These are phyloP conservation scores for Grigorovia jiainica DNA, from an alignment of 805 yeast species.

Conservation along the genomic window DNA sequence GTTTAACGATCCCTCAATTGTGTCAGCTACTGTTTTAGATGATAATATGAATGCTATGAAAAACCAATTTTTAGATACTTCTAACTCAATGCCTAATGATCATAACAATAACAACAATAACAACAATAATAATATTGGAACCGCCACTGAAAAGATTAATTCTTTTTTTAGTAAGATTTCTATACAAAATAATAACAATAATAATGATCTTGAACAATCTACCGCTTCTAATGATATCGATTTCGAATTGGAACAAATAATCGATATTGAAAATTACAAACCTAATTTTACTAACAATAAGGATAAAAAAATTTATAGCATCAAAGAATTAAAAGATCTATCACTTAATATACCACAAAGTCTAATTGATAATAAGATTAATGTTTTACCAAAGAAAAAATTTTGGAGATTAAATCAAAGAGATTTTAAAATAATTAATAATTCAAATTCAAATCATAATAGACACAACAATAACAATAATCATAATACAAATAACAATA, in stretches of 20 bases:
- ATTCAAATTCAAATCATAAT: constrained; percentile 8
- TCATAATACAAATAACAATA: constrained; percentile 8
- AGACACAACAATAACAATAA: constrained; percentile 8
- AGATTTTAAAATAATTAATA: constrained; percentile 12
- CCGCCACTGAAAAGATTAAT: background rate
- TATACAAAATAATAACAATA: background rate
- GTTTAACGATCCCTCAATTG: constrained; percentile 16
- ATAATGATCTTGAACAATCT: background rate
- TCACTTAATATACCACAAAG: constrained; percentile 20
- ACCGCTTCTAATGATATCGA: constrained; percentile 1
- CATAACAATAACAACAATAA: background rate
- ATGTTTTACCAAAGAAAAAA: constrained; percentile 36
- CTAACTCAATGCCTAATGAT: background rate
- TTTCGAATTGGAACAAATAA: constrained; percentile 5
- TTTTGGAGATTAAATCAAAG: constrained; percentile 40
- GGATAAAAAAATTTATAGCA: constrained; percentile 19
- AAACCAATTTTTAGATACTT: background rate
- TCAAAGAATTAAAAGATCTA: constrained; percentile 19
- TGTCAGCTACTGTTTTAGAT: constrained; percentile 6
- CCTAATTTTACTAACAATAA: constrained; percentile 5
- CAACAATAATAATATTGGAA: background rate
- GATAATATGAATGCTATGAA: background rate
- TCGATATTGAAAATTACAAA: constrained; percentile 16
- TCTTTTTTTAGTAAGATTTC: background rate
- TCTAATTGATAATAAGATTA: constrained; percentile 26